Conservation (phyloP, 2,329 filamentous ascomycete species). For the Venturia asperata region DNA sequence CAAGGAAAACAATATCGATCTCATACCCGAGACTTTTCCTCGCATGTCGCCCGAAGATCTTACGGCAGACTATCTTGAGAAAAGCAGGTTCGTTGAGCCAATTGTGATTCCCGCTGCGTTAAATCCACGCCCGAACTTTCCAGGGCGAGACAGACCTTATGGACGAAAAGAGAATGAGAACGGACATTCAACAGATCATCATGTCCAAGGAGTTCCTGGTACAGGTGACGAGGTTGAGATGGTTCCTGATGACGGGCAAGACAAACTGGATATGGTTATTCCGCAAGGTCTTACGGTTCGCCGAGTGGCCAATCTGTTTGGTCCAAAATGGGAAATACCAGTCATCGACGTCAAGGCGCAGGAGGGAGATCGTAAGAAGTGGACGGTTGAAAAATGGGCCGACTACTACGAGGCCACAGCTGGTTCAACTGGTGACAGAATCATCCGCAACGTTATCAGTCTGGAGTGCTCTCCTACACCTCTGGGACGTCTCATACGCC, state of each 20-base stretch:
- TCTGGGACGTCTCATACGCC: constrained; percentile 54
- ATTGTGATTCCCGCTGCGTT: constrained; percentile 56
- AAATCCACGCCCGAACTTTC: constrained; percentile 47
- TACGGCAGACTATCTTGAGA: constrained; percentile 57
- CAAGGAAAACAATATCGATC: constrained; percentile 54
- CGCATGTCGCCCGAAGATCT: constrained; percentile 57
- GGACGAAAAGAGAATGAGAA: neutral
- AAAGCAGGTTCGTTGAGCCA: constrained; percentile 58
- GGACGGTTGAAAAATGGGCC: constrained; percentile 60
- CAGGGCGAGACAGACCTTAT: constrained; percentile 18
- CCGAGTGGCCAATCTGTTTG: constrained; percentile 56
- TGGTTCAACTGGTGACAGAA: constrained; percentile 41
- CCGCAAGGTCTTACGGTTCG: constrained; percentile 57
- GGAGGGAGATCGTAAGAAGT: constrained; percentile 56
- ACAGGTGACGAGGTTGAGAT: constrained; percentile 28
- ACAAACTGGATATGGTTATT: constrained; percentile 61
- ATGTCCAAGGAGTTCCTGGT: neutral
- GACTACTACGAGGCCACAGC: constrained; percentile 52
- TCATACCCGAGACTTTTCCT: constrained; percentile 52
- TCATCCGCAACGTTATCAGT: constrained; percentile 62
- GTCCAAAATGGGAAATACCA: constrained; percentile 54
- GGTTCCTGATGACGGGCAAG: constrained; percentile 54
- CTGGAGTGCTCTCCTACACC: constrained; percentile 59
- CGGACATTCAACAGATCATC: neutral
- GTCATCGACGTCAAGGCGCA: constrained; percentile 66